Evolutionary conservation across 2,329 filamentous ascomycete species (phyloP).

Genomic region (Knoxdaviesia capensis): DNA sequence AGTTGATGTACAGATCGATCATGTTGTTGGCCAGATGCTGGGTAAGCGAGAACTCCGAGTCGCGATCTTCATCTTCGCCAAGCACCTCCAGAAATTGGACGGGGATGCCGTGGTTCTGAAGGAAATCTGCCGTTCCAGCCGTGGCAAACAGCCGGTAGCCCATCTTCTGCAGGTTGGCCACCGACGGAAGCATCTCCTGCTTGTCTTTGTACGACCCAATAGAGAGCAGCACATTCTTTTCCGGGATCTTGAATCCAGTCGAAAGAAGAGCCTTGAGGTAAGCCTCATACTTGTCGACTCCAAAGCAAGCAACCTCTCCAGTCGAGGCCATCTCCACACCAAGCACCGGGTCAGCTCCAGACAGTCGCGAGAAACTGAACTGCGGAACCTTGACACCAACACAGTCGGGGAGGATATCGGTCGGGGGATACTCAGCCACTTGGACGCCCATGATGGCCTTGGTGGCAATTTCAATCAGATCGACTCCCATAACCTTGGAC

Average conservation of each 20-base stretch:
- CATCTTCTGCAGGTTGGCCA: slow-evolving; percentile 72
- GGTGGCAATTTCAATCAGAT: slow-evolving; percentile 95
- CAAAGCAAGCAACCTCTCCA: slow-evolving; percentile 93
- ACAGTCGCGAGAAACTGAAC: slow-evolving; percentile 95
- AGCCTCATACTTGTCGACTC: slow-evolving; percentile 87
- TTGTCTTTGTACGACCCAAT: slow-evolving; percentile 98
- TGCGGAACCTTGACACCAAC: slow-evolving; percentile 97
- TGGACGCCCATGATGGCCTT: slow-evolving; percentile 84
- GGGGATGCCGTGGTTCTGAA: slow-evolving; percentile 77
- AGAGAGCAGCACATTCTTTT: slow-evolving; percentile 85
- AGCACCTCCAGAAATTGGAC: slow-evolving; percentile 90
- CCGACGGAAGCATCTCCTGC: slow-evolving; percentile 85
- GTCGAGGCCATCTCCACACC: slow-evolving; percentile 99
- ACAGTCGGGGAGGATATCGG: slow-evolving; percentile 56
- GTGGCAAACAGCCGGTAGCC: slow-evolving; percentile 95
- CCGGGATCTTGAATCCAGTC: slow-evolving; percentile 89
- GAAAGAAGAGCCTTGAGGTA: slow-evolving; percentile 93
- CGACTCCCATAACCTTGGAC: slow-evolving; percentile 94
- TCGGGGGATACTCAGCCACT: slow-evolving; percentile 62
- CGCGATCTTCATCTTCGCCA: slow-evolving; percentile 60
- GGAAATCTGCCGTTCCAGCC: slow-evolving; percentile 87
- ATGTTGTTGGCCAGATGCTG: slow-evolving; percentile 95
- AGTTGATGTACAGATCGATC: slow-evolving; percentile 96
- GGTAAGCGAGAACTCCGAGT: slow-evolving; percentile 89
- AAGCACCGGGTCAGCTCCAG: slow-evolving; percentile 85